phyloP scores from a whole-genome alignment of 2,329 filamentous ascomycete genomes.

The Meredithiella fracta region DNA sequence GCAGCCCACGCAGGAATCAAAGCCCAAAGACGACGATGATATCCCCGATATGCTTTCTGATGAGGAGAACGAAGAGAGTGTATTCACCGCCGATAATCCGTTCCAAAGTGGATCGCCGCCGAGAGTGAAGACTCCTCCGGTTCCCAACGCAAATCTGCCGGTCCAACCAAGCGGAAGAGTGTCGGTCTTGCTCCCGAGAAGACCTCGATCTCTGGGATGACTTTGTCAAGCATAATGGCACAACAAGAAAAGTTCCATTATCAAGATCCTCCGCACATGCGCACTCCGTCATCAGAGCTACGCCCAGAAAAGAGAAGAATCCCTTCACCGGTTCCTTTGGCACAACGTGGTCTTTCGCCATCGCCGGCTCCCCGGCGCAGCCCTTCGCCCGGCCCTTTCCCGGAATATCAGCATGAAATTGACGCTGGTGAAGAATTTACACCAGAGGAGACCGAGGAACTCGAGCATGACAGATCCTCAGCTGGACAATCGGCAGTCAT shows the following conservation, averaged over 20 bases:
- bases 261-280: slow-evolving; percentile 3
- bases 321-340: slow-evolving; percentile 7
- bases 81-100: slow-evolving; percentile 80
- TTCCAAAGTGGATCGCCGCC: slow-evolving; percentile 73
- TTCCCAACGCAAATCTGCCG: slow-evolving; percentile 33
- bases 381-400: slow-evolving; percentile 13
- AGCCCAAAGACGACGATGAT: slow-evolving; percentile 3
- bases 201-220: slow-evolving; percentile 16
- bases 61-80: slow-evolving; percentile 36
- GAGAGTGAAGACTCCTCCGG: slow-evolving; percentile 28
- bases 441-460: slow-evolving; percentile 69
- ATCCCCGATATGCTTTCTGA: slow-evolving; percentile 22
- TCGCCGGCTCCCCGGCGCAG: slow-evolving; percentile 12
- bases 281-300: not conserved
- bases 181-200: slow-evolving; percentile 22
- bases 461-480: slow-evolving; percentile 51
- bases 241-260: slow-evolving; percentile 8
- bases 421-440: slow-evolving; percentile 85
- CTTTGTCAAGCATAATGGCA: slow-evolving; percentile 14
- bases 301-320: not conserved
- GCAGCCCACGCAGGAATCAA: slow-evolving; percentile 5
- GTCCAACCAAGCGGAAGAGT: slow-evolving; percentile 24
- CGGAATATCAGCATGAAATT: slow-evolving; percentile 21
- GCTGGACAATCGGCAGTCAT: slow-evolving; percentile 32
- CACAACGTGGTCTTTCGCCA: slow-evolving; percentile 11